phyloP scores from a whole-genome alignment of 805 yeast species.

The Starmerella scarabaei region DNA sequence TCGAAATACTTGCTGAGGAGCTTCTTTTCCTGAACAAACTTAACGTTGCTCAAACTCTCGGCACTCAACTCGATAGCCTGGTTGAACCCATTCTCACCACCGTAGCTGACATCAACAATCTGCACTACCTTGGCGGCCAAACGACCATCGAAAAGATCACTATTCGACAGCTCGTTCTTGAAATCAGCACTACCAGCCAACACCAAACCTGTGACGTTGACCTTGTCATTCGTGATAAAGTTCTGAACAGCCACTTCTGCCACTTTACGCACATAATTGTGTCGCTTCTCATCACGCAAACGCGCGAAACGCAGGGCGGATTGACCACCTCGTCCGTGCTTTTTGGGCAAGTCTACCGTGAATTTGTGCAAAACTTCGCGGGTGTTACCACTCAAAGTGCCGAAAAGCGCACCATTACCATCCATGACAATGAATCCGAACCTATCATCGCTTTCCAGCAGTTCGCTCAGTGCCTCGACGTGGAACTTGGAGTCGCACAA shows the following conservation, averaged over 20 bases:
- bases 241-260: slow-evolving; percentile 97
- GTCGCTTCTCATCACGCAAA: slow-evolving; percentile 97
- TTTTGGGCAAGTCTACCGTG: slow-evolving; percentile 94
- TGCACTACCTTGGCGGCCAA: slow-evolving; percentile 75
- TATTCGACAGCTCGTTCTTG: slow-evolving; percentile 83
- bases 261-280: slow-evolving; percentile 93
- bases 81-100: slow-evolving; percentile 99
- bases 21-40: slow-evolving; percentile 96
- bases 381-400: slow-evolving; percentile 90
- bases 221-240: slow-evolving; percentile 89
- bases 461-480: slow-evolving; percentile 89
- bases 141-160: slow-evolving; percentile 88
- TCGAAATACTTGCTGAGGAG: slow-evolving; percentile 84
- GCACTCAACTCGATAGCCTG: slow-evolving; percentile 98
- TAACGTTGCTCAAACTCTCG: slow-evolving; percentile 91
- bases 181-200: slow-evolving; percentile 99
- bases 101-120: slow-evolving; percentile 93
- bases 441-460: slow-evolving; percentile 87
- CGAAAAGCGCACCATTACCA: slow-evolving; percentile 96
- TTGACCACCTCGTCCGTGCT: slow-evolving; percentile 99
- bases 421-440: slow-evolving; percentile 98
- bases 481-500: slow-evolving; percentile 97
- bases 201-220: slow-evolving; percentile 84
- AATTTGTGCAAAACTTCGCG: slow-evolving; percentile 93
- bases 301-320: slow-evolving; percentile 98